phyloP scores from a whole-genome alignment of 2,329 filamentous ascomycete species.

The Aspergillus clavatus region DNA sequence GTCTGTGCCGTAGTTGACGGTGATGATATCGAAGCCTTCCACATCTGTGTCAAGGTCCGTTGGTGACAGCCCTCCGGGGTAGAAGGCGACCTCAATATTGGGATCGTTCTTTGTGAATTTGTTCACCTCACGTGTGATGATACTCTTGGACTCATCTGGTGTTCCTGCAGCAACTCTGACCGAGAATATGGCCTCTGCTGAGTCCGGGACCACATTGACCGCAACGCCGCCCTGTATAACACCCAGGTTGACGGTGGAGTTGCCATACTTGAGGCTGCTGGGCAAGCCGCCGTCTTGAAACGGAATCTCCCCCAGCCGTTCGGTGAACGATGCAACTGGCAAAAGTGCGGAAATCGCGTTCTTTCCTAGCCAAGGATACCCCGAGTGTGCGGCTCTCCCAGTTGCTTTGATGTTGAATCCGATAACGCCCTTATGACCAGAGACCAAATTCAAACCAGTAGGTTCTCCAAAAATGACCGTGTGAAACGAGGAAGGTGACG shows the following conservation, averaged over 20 bases:
- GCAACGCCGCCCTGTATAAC: conserved; percentile 75
- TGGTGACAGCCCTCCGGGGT: conserved; percentile 62
- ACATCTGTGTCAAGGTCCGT: conserved; percentile 77
- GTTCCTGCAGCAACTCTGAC: conserved; percentile 73
- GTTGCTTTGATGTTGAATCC: conserved; percentile 62
- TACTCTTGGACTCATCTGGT: conserved; percentile 52
- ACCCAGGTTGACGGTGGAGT: conserved; percentile 86
- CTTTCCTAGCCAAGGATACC: conserved; percentile 84
- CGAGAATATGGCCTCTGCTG: conserved; percentile 64
- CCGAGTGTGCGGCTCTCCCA: conserved; percentile 79
- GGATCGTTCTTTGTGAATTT: conserved; percentile 42
- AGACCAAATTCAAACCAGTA: conserved; percentile 79
- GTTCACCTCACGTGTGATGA: conserved; percentile 53
- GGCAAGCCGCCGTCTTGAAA: conserved; percentile 59
- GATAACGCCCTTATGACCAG: conserved; percentile 84
- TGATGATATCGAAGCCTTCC: conserved; percentile 74
- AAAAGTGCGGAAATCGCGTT: conserved; percentile 79
- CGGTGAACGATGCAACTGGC: conserved; percentile 62
- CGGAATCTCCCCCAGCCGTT: conserved; percentile 52
- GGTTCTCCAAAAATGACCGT: conserved; percentile 89
- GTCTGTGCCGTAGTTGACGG: conserved; percentile 92
- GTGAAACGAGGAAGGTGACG: conserved; percentile 49
- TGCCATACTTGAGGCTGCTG: conserved; percentile 70
- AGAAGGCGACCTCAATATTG: conserved; percentile 59
- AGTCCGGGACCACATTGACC: conserved; percentile 76